Percentiles rank a stretch among this genome's conserved stretches.
Evolutionary conservation across 345 rosid species (phyloP).

Genomic region (Jatropha curcas): DNA sequence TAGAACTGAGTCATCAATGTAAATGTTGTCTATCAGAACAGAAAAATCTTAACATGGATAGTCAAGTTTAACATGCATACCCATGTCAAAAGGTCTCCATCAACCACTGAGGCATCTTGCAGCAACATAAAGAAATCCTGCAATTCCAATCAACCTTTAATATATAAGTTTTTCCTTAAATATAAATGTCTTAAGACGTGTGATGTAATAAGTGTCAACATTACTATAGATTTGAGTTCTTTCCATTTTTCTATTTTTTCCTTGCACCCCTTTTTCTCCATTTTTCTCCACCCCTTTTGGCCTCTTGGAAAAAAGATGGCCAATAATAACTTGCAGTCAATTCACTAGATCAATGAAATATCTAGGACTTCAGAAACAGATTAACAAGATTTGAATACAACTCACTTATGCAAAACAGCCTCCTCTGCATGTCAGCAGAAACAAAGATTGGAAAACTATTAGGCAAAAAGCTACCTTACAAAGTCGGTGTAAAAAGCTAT

Average conservation of each 20-base stretch:
- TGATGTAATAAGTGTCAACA: neutral
- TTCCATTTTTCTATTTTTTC: no score
- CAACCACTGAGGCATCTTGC: constrained; percentile 66
- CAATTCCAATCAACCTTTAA: constrained; percentile 20
- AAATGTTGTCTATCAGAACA: neutral
- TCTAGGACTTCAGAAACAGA: neutral
- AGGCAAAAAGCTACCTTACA: constrained; percentile 52
- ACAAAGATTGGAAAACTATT: neutral
- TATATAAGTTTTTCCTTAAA: neutral
- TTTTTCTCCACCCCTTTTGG: no score
- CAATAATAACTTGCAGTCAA: neutral
- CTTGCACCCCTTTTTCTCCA: neutral
- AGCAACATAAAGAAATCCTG: constrained; percentile 84
- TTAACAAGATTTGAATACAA: neutral
- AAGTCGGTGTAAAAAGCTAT: constrained; percentile 77
- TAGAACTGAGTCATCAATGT: neutral
- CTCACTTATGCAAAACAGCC: constrained; percentile 12
- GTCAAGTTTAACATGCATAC: constrained; percentile 40
- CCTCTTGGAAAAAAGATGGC: constrained; percentile 1
- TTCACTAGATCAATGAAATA: neutral
- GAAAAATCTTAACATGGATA: neutral
- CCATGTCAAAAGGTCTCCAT: constrained; percentile 90
- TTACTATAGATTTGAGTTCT: neutral
- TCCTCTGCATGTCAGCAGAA: neutral
- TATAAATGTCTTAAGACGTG: neutral